Evolutionary conservation across 805 yeast species (phyloP), one percentile per base, ranked within the genome.

Genomic region (Lipomyces starkeyi): DNA sequence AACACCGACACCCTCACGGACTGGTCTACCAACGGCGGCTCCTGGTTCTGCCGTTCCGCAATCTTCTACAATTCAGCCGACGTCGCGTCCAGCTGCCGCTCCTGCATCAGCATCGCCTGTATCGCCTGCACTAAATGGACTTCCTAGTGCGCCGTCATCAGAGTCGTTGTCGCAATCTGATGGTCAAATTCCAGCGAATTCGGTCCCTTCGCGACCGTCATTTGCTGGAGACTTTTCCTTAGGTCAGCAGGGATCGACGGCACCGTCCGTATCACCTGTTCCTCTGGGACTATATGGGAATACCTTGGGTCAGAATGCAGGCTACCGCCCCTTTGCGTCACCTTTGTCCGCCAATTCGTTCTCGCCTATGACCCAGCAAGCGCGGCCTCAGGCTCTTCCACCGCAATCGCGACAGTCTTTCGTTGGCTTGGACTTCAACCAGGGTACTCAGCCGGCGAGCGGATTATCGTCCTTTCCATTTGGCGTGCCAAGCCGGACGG

Each of bases 321-420:
- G 40, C 29, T 64, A 65, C 43, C 53, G 68, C 5, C 65, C 65
- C 2, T 65, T 65, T 57, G 37, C 65, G 14, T 65, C 68, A 29
- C 68, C 68, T 2, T 34, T 65, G 61, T 61, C 43, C 22, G 62
- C 62, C 9, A 61, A 57, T 52, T 56, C 53, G n/a, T 65, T 61
- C 53, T 59, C 53, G 20, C 57, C 53, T 9, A 25, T 59, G 14
- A 35, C 54, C 6, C 64, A 53, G 22, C 67, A 55, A 32, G 32
- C 59, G 2, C 32, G 64, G 40, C 57, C 59, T 6, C 63, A 59
- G 58, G 61, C 52, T 5, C n/a, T 60, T 5, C 61, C 58, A 1
- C 17, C 63, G 22, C 52, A 58, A 4, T 61, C 58, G 25, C 7
- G 59, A 29, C 63, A 62, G 20, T 53, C 63, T 13, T 58, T 65